These are phyloP conservation scores for Schizonepeta tenuifolia DNA, from an alignment of 257 asterid species.

Conservation along the genomic window DNA sequence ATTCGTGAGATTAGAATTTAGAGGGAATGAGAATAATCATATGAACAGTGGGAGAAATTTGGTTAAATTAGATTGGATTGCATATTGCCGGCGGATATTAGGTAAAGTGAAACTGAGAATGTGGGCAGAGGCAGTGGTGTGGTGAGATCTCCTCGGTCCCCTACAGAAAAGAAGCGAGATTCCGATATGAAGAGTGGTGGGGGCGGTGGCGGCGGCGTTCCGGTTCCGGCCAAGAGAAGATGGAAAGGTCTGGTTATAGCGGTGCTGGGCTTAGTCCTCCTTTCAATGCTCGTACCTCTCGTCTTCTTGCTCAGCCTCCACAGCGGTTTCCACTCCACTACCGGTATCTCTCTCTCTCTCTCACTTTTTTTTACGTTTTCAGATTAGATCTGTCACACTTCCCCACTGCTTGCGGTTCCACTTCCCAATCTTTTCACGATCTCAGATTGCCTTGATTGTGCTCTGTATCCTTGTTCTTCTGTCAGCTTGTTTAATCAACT, in stretches of 20 bases:
- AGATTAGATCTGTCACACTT: slow-evolving; percentile 38
- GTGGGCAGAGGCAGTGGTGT: slow-evolving; percentile 31
- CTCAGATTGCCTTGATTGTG: slow-evolving; percentile 5
- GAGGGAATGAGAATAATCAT: slow-evolving; percentile 12
- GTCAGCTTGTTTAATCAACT: slow-evolving; percentile 9
- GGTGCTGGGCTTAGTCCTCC: slow-evolving; percentile 77
- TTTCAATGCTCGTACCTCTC: slow-evolving; percentile 96
- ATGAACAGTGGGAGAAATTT: background rate
- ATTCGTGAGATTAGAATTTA: background rate
- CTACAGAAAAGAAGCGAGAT: background rate
- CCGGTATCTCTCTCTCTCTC: slow-evolving; percentile 45
- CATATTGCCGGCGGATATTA: slow-evolving; percentile 33
- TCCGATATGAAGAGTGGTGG: slow-evolving; percentile 46
- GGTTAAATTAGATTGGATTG: slow-evolving; percentile 28
- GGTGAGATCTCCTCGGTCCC: slow-evolving; percentile 35
- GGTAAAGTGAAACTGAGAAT: slow-evolving; percentile 35
- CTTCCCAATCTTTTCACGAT: slow-evolving; percentile 30
- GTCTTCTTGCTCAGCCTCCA: slow-evolving; percentile 86
- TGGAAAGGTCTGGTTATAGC: slow-evolving; percentile 83
- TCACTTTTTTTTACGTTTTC: slow-evolving; percentile 10
- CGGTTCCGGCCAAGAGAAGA: slow-evolving; percentile 76
- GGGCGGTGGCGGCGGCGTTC: slow-evolving; percentile 46
- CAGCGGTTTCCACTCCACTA: slow-evolving; percentile 64
- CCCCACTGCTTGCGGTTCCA: slow-evolving; percentile 23
- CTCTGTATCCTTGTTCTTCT: slow-evolving; percentile 4